Percentiles rank a stretch among this genome's conserved stretches.
Evolutionary conservation across 139 green algal species (phyloP).

Genomic region (Marvania coccoides): DNA sequence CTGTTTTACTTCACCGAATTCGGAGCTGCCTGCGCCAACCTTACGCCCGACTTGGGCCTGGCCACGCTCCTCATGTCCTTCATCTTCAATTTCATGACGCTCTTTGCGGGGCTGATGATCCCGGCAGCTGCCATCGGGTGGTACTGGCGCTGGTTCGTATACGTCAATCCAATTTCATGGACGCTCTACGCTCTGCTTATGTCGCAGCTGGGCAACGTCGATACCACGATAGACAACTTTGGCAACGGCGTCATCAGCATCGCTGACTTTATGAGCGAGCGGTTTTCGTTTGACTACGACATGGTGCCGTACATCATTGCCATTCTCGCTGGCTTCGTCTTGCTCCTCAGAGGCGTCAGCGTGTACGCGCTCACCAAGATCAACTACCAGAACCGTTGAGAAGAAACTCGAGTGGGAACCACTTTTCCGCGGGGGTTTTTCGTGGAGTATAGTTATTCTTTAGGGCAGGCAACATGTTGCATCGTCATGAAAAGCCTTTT

Average conservation of each 20-base stretch:
- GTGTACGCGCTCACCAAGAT: conserved; percentile 4
- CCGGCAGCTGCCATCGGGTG: conserved; percentile 23
- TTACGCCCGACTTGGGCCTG: conserved; percentile 10
- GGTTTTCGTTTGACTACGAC: conserved; percentile 30
- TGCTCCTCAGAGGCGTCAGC: conserved; percentile 1
- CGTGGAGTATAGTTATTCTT: too few species aligned
- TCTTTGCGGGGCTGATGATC: conserved; percentile 40
- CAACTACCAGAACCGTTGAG: conserved; percentile 23
- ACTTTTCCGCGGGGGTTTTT: too few species aligned
- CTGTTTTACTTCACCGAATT: conserved; percentile 51
- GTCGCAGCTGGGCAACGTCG: conserved; percentile 24
- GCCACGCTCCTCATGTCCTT: conserved; percentile 12
- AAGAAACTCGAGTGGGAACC: too few species aligned
- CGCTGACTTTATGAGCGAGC: conserved; percentile 20
- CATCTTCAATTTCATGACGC: conserved; percentile 46
- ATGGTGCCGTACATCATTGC: not conserved
- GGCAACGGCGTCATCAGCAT: conserved; percentile 4
- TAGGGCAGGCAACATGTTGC: too few species aligned
- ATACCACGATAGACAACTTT: not conserved
- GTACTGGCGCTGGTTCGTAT: conserved; percentile 44
- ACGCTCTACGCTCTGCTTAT: conserved; percentile 23
- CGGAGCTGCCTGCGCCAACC: conserved; percentile 32
- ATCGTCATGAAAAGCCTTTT: too few species aligned
- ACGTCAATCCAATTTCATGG: conserved; percentile 22
- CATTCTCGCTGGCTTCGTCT: conserved; percentile 13